These are phyloP conservation scores for Xylaria telfairii DNA, from an alignment of 495 filamentous ascomycete species.

Conservation along the genomic window DNA sequence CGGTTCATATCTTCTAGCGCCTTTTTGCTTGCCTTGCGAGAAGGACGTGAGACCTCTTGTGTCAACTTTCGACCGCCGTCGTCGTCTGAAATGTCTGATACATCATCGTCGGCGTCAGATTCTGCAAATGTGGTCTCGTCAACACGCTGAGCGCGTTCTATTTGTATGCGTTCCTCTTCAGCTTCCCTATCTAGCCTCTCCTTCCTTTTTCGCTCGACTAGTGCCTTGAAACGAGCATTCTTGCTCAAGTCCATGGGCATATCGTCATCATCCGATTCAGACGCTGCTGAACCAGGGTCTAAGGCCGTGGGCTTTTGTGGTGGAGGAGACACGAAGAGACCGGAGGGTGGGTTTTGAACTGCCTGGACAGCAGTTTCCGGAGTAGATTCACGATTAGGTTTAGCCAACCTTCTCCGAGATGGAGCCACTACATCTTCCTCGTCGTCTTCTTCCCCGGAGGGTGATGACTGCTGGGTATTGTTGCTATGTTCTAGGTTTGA, in stretches of 20 bases:
- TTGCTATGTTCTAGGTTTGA: conserved; percentile 18
- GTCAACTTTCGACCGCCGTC: conserved; percentile 63
- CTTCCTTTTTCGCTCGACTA: conserved; percentile 72
- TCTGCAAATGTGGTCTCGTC: conserved; percentile 38
- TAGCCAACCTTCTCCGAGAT: conserved; percentile 38
- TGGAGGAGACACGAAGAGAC: conserved; percentile 52
- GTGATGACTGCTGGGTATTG: background rate
- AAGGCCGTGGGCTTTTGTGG: conserved; percentile 30
- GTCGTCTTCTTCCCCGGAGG: conserved; percentile 34
- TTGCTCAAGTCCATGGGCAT: conserved; percentile 53
- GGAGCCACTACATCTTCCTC: conserved; percentile 38
- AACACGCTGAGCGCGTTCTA: conserved; percentile 54
- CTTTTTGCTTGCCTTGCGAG: conserved; percentile 92
- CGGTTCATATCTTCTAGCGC: conserved; percentile 93
- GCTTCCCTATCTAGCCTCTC: conserved; percentile 71
- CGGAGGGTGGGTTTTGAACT: conserved; percentile 31
- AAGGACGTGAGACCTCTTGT: conserved; percentile 66
- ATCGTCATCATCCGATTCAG: conserved; percentile 54
- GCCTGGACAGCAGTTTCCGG: conserved; percentile 34
- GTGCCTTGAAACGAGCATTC: conserved; percentile 67
- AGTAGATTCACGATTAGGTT: conserved; percentile 43
- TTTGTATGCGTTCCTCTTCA: conserved; percentile 55
- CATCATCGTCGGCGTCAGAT: conserved; percentile 49
- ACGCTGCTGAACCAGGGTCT: conserved; percentile 33
- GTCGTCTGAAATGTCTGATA: conserved; percentile 60